Base-by-base conservation (phyloP, 139 green algal genomes). In the Chlamydomonas incerta region DNA sequence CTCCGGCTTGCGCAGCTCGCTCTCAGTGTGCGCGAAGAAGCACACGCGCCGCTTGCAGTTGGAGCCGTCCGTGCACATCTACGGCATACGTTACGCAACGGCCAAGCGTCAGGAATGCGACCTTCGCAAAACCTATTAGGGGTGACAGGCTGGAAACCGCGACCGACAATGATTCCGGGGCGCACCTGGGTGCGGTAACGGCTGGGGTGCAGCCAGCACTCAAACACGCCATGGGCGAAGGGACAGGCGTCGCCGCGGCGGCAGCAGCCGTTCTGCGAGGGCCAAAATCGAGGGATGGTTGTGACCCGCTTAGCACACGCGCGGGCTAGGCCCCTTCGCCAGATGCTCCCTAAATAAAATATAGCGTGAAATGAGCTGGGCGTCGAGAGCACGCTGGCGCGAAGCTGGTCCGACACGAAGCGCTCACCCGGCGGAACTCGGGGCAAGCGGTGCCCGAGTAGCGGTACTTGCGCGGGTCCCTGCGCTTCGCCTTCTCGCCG, bases 161-260 rank as follows among this genome's bases (percentile, higher is more conserved):
- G n/a, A n/a, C n/a, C 24, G 24, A 35, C 28, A 66, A 80, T 80
- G 41, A 5, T 5, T 50, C 41, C 41, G 41, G n/a, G 41, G 5
- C 41, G 41, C 60, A 96, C 91, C 93, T 97, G 93, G 2, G 95
- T 98, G 15, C 95, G 82, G 90, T 99, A 99, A 34, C 97, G 91
- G 2, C 88, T 92, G 26, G 97, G 97, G 86, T 99, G 97, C 82
- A 99, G 91, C 97, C 96, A 99, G 91, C 95, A 98, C 91, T 99
- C 97, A 70, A 99, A 99, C 1, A 99, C 96, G 73, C 97, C 97
- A 79, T 99, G 97, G 0, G 97, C 94, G 87, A 96, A 98, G 0
- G 96, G 94, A 89, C 97, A 99, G 0, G 93, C 90, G 66, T 99
- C 97, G 17, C 94, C 93, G 5, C 95, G 89, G 0, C 89, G 81